Evolutionary conservation across 1,284 basidiomycete species (phyloP).

Genomic region (Cryptococcus sp.): DNA sequence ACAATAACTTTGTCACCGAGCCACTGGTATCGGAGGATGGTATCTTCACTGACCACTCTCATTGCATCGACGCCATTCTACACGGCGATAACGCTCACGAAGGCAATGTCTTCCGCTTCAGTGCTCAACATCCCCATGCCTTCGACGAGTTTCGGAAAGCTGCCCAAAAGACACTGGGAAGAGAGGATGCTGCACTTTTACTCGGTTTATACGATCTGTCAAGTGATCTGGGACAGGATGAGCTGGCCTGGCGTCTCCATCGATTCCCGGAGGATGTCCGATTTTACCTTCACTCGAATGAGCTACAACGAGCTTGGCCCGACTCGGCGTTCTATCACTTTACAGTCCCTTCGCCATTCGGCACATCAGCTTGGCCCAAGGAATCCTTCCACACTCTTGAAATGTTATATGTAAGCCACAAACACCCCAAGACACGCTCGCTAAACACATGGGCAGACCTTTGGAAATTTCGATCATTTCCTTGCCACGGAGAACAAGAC

Average conservation of each 20-base stretch:
- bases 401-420: slow-evolving; percentile 6
- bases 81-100: slow-evolving; percentile 16
- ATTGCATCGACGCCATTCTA: slow-evolving; percentile 6
- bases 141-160: background rate
- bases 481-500: background rate
- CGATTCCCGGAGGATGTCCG: slow-evolving; percentile 12
- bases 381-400: slow-evolving; percentile 9
- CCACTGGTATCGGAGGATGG: slow-evolving; percentile 2
- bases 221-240: background rate
- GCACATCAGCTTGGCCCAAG: slow-evolving; percentile 1
- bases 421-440: background rate
- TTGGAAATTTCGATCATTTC: slow-evolving; percentile 10
- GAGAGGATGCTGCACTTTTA: background rate
- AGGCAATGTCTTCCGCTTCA: slow-evolving; percentile 7
- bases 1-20: slow-evolving; percentile 7
- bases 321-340: slow-evolving; percentile 8
- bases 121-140: background rate
- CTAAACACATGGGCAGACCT: slow-evolving; percentile 1
- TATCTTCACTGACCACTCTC: background rate
- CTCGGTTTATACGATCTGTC: slow-evolving; percentile 3
- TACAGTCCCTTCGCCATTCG: slow-evolving; percentile 6
- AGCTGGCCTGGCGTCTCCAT: slow-evolving; percentile 1
- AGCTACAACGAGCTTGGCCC: slow-evolving; percentile 6
- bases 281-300: slow-evolving; percentile 9
- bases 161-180: slow-evolving; percentile 1